Conservation (phyloP, 2,329 filamentous ascomycete genomes). For the Ophiostoma piceae region DNA sequence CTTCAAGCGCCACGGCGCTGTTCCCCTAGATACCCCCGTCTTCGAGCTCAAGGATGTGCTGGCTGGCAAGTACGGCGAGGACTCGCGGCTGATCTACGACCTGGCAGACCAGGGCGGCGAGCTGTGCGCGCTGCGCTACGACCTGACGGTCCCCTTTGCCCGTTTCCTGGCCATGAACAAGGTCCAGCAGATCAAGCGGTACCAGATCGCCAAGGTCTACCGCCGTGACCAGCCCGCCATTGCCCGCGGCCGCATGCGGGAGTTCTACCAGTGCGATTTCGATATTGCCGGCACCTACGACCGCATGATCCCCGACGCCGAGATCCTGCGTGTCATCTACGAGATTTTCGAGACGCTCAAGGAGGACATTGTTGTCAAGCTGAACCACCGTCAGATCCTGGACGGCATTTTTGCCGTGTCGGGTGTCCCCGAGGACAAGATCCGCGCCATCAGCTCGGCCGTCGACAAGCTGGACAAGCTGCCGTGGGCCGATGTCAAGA, state of each 20-base stretch:
- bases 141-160: conserved; percentile 61
- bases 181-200: conserved; percentile 81
- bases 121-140: conserved; percentile 74
- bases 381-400: conserved; percentile 91
- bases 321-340: conserved; percentile 76
- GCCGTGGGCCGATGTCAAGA: conserved; percentile 82
- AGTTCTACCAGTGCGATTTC: conserved; percentile 97
- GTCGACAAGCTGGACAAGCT: conserved; percentile 94
- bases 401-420: conserved; percentile 90
- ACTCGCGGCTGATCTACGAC: conserved; percentile 67
- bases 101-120: conserved; percentile 79
- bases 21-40: conserved; percentile 66
- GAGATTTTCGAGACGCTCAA: conserved; percentile 78
- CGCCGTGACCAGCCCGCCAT: conserved; percentile 52
- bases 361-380: conserved; percentile 73
- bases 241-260: conserved; percentile 86
- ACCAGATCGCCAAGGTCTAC: conserved; percentile 93
- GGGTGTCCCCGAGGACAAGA: conserved; percentile 80
- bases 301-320: conserved; percentile 85
- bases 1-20: conserved; percentile 57
- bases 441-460: conserved; percentile 82
- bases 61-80: conserved; percentile 52
- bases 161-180: conserved; percentile 91
- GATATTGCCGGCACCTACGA: conserved; percentile 88
- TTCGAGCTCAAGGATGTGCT: conserved; percentile 74